Evolutionary conservation across 164 flowering plant species (phyloP).

Genomic region (Kingdonia uniflora): DNA sequence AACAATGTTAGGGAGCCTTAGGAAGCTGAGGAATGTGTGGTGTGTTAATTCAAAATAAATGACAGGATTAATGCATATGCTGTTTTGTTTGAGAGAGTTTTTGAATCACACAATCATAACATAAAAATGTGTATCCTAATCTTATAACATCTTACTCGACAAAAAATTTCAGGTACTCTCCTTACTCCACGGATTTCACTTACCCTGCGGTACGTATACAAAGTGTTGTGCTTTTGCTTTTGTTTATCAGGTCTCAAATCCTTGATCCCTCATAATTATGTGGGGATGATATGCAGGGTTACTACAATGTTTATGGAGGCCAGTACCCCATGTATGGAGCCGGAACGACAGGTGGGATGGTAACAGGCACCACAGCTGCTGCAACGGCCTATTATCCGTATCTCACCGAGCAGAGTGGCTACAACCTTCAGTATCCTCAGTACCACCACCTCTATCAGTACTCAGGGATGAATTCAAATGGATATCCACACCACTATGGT

Average conservation of each 20-base stretch:
- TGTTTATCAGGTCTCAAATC: no score
- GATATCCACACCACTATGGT: slow-evolving; percentile 55
- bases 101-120: no score
- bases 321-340: slow-evolving; percentile 73
- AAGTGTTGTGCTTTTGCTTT: no score
- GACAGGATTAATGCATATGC: no score
- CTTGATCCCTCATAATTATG: no score
- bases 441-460: slow-evolving; percentile 55
- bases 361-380: slow-evolving; percentile 20
- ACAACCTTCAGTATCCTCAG: slow-evolving; percentile 52
- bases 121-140: no score
- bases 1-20: no score
- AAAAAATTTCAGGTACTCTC: slow-evolving; percentile 49
- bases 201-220: slow-evolving; percentile 48
- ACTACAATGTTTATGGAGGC: slow-evolving; percentile 62
- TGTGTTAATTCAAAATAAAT: no score
- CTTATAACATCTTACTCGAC: neutral
- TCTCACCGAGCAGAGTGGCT: slow-evolving; percentile 37
- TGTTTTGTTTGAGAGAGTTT: no score
- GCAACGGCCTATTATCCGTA: slow-evolving; percentile 52
- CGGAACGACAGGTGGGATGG: slow-evolving; percentile 38
- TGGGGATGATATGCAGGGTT: slow-evolving; percentile 42
- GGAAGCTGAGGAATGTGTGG: no score
- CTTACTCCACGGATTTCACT: slow-evolving; percentile 65
- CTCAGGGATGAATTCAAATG: slow-evolving; percentile 40